Conservation (phyloP, 495 filamentous ascomycete species). For the Annulohypoxylon nitens region DNA sequence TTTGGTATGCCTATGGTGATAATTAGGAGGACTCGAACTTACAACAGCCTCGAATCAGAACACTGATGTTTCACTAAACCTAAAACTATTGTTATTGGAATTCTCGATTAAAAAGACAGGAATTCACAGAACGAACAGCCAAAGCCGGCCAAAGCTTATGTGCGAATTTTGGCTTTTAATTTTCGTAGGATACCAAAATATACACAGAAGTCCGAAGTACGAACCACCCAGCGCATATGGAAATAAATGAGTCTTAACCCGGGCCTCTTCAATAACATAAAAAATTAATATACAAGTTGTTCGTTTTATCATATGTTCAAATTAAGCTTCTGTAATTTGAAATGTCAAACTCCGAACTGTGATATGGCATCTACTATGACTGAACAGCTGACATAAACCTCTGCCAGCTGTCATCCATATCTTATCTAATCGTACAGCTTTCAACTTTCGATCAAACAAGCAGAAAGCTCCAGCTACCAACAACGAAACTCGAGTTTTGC, state of each 20-base stretch:
- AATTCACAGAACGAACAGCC: too few species aligned
- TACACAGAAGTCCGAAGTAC: too few species aligned
- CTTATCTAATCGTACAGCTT: conserved; percentile 3
- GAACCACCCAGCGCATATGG: too few species aligned
- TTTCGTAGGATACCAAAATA: too few species aligned
- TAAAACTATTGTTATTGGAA: not conserved
- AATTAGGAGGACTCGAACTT: not conserved
- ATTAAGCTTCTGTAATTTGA: too few species aligned
- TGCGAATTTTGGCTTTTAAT: too few species aligned
- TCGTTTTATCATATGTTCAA: too few species aligned
- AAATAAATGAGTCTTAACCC: too few species aligned
- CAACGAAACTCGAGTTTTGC: not conserved
- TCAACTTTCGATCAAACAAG: not conserved
- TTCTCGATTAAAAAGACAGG: too few species aligned
- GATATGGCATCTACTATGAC: not conserved
- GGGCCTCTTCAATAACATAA: not conserved
- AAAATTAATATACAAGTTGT: not conserved
- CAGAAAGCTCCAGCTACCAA: not conserved
- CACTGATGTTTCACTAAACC: not conserved
- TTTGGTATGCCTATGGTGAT: not conserved
- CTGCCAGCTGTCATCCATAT: not conserved
- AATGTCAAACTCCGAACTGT: not conserved
- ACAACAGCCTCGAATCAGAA: not conserved
- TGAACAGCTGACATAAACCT: not conserved
- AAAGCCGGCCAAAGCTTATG: too few species aligned